Evolutionary conservation across 352 stramenopile species (phyloP).

Genomic region (Globisporangium polare): DNA sequence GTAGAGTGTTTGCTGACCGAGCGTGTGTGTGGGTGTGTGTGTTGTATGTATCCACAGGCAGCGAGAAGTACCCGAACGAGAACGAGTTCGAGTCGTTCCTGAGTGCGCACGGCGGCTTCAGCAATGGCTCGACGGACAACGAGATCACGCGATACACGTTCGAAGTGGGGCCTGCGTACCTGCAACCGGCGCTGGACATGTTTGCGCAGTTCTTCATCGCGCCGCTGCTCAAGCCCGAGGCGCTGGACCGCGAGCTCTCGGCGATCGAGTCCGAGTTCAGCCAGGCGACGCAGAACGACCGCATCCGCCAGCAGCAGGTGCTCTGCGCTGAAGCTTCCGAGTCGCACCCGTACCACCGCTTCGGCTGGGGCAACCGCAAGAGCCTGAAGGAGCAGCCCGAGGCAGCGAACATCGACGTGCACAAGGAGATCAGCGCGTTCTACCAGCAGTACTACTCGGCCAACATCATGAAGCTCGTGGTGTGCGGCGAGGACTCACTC

Average conservation of each 20-base stretch:
- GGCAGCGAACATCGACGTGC: conserved; percentile 44
- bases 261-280: conserved; percentile 89
- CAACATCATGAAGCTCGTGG: conserved; percentile 84
- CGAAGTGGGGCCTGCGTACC: conserved; percentile 68
- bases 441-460: conserved; percentile 73
- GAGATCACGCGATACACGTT: conserved; percentile 94
- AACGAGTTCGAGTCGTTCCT: conserved; percentile 92
- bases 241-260: conserved; percentile 76
- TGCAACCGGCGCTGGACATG: conserved; percentile 83
- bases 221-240: conserved; percentile 78
- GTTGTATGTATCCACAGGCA: conserved; percentile 27
- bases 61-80: conserved; percentile 90
- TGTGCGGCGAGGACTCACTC: conserved; percentile 68
- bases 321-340: conserved; percentile 49
- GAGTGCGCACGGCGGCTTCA: conserved; percentile 84
- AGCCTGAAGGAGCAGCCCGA: conserved; percentile 53
- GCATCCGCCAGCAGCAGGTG: conserved; percentile 73
- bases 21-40: not conserved
- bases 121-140: conserved; percentile 92
- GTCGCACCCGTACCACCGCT: conserved; percentile 73
- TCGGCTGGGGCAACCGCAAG: conserved; percentile 84
- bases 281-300: conserved; percentile 70
- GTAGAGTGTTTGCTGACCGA: not conserved
- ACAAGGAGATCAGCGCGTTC: conserved; percentile 54
- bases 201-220: conserved; percentile 95